A percentile compares a stretch with the other conserved stretches of the same genome.
These are phyloP conservation scores for Xylaria hypoxylon DNA, from an alignment of 2,329 filamentous ascomycete genomes.

Conservation along the genomic window DNA sequence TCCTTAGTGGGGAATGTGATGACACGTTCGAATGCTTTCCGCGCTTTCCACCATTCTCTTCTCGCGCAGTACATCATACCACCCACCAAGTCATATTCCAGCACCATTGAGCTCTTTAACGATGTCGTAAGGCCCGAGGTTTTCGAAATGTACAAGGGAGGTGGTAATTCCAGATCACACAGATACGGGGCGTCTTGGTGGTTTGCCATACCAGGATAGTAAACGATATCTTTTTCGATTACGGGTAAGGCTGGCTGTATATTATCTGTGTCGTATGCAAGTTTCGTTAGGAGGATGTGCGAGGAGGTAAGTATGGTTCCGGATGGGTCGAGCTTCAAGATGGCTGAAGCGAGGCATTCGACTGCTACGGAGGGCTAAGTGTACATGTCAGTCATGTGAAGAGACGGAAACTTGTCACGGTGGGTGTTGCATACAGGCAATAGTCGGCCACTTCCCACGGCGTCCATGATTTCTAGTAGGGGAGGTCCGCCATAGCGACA, in stretches of 20 bases:
- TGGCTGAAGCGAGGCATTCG: constrained; percentile 61
- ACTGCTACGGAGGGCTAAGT: constrained; percentile 60
- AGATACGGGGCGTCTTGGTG: constrained; percentile 55
- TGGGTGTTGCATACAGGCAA: constrained; percentile 48
- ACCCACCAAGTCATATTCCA: constrained; percentile 75
- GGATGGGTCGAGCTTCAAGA: constrained; percentile 74
- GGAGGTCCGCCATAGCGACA: constrained; percentile 62
- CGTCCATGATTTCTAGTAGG: constrained; percentile 59
- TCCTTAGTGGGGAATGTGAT: constrained; percentile 75
- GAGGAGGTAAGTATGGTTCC: constrained; percentile 73
- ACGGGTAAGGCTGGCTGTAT: constrained; percentile 69
- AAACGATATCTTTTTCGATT: constrained; percentile 74
- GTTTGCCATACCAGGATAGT: constrained; percentile 65
- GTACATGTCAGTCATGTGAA: constrained; percentile 10
- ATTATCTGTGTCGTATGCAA: constrained; percentile 68
- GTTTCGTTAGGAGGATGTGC: constrained; percentile 68
- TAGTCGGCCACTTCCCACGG: constrained; percentile 54
- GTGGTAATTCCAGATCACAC: constrained; percentile 60
- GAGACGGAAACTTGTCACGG: background rate
- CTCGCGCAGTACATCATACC: constrained; percentile 73
- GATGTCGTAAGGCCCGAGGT: constrained; percentile 67
- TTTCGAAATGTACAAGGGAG: constrained; percentile 69
- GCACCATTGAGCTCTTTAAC: constrained; percentile 64
- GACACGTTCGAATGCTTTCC: constrained; percentile 71
- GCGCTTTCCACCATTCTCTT: constrained; percentile 71